Evolutionary conservation across 129 eudicot species (phyloP).

Genomic region (Helianthus annuus): HanXRQr2.0-SUNRISE NC_035442.2:42847453-42847952

Average conservation of each 20-base stretch:
- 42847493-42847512: slow-evolving; percentile 97
- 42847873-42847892: no score
- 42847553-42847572: background rate
- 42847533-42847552: background rate
- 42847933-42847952: no score
- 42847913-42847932: no score
- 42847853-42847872: no score
- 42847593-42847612: slow-evolving; percentile 4
- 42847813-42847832: no score
- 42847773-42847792: no score
- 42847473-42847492: slow-evolving; percentile 97
- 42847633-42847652: slow-evolving; percentile 67
- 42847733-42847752: background rate
- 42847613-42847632: slow-evolving; percentile 62
- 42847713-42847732: slow-evolving; percentile 40
- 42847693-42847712: slow-evolving; percentile 81
- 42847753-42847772: no score
- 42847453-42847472: slow-evolving; percentile 57
- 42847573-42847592: background rate
- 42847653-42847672: slow-evolving; percentile 77
- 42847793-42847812: no score
- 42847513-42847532: slow-evolving; percentile 20
- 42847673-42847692: slow-evolving; percentile 91
- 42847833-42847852: no score
- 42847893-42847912: no score